Evolutionary conservation across 495 filamentous ascomycete species (phyloP).

Genomic region (Filosporella fistucella): DNA sequence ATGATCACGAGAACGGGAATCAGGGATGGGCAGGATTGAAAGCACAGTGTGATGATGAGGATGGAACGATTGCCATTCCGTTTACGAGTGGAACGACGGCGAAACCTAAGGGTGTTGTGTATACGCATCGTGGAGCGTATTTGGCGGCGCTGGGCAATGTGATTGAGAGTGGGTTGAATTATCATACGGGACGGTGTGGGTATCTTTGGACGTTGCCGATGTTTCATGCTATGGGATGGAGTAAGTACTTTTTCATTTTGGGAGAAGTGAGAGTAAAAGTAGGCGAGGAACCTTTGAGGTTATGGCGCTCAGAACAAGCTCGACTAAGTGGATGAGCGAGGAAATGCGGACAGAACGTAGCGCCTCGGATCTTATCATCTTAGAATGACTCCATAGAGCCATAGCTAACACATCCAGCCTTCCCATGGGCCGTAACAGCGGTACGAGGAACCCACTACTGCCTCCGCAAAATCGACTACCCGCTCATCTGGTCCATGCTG

Average conservation of each 20-base stretch:
- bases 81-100: conserved; percentile 96
- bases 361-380: no score
- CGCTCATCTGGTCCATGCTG: conserved; percentile 82
- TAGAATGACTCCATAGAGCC: no score
- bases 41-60: conserved; percentile 64
- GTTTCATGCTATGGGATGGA: conserved; percentile 96
- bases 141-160: conserved; percentile 81
- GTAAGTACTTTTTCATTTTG: conserved; percentile 45
- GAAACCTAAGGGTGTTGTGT: conserved; percentile 88
- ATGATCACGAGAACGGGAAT: conserved; percentile 56
- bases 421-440: conserved; percentile 81
- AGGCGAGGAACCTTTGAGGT: no score
- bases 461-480: conserved; percentile 91
- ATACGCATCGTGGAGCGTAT: conserved; percentile 83
- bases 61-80: conserved; percentile 74
- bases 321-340: no score
- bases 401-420: conserved; percentile 21
- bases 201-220: conserved; percentile 94
- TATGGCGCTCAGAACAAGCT: no score
- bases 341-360: no score
- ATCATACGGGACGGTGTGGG: conserved; percentile 57
- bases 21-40: conserved; percentile 77
- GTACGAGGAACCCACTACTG: conserved; percentile 93
- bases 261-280: no score
- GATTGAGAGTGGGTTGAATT: conserved; percentile 82